Base-by-base conservation (phyloP, 139 green algal species). In the Chlamydomonas urium region DNA sequence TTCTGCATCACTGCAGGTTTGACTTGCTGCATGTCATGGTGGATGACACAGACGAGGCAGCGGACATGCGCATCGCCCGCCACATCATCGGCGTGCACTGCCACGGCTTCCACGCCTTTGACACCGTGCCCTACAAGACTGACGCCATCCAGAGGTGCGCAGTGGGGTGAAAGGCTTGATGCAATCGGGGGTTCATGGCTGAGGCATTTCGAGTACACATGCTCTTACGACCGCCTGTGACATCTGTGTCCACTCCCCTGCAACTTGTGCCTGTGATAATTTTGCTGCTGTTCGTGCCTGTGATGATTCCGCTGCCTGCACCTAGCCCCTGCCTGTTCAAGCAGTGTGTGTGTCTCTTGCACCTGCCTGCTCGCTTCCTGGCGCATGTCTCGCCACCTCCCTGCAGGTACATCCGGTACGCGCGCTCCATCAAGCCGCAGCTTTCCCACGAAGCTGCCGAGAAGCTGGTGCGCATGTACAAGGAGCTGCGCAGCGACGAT, bases 11-110 rank as follows among this genome's bases (percentile, higher is more conserved):
- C 6, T 28, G 79, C 28, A 93, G 93, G 56, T 97, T 97, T 72
- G 93, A 97, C 85, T 79, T 97, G 74, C 81, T 97, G 56, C 92
- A 97, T 71, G 88, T 97, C 29, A 97, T 97, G 93, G 77, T 97
- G 33, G 93, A 97, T 72, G 92, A 97, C 80, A 91, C 90, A 19
- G 91, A 92, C 21, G 84, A 91, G 31, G 73, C 72, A 29, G 73
- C 85, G 42, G 93, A 97, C 75, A 63, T 73, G 10, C 80, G 80
- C 58, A 93, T 97, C 53, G 92, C 91, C 3, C 48, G 47, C 1
- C 92, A 97, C 84, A 96, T 97, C 75, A 74, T 96, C 29, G 50
- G 47, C 34, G 72, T 91, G 57, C 91, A 95, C 82, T 80, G 79
- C 33, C 68, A 78, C 67, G 74, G 35, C 42, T 23, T 8, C 60